Evolutionary conservation across 2,329 filamentous ascomycete species (phyloP).

Genomic region (Fusarium duplospermum): DNA sequence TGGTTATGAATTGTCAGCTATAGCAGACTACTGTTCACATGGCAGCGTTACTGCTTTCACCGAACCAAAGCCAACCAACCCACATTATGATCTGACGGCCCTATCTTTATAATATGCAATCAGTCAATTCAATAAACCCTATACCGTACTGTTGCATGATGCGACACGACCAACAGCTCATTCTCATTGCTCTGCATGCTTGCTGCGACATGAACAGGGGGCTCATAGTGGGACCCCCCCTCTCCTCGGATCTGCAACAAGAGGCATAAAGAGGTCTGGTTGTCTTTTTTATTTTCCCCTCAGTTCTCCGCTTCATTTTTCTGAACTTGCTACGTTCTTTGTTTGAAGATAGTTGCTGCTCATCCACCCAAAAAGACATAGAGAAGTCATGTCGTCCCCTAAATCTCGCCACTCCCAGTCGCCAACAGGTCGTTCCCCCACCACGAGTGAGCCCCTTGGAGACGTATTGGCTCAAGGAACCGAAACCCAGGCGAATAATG

Average conservation of each 20-base stretch:
- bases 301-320: not conserved
- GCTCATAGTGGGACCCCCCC: not conserved
- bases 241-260: not conserved
- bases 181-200: not conserved
- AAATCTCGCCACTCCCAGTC: not conserved
- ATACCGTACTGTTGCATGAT: not conserved
- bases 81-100: not conserved
- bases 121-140: not conserved
- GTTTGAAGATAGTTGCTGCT: not conserved
- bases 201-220: not conserved
- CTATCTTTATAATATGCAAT: not conserved
- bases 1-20: not conserved
- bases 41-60: not conserved
- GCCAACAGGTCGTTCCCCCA: not conserved
- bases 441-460: not conserved
- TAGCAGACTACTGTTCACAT: not conserved
- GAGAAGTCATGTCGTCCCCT: not conserved
- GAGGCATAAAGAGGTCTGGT: not conserved
- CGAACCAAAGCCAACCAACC: not conserved
- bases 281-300: not conserved
- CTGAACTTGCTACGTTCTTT: not conserved
- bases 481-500: not conserved
- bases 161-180: not conserved
- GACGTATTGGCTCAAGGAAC: not conserved
- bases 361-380: not conserved